Evolutionary conservation across 768 basidiomycete species (phyloP), one percentile per base, ranked within the genome.

Genomic region (Russula brevipes): DNA sequence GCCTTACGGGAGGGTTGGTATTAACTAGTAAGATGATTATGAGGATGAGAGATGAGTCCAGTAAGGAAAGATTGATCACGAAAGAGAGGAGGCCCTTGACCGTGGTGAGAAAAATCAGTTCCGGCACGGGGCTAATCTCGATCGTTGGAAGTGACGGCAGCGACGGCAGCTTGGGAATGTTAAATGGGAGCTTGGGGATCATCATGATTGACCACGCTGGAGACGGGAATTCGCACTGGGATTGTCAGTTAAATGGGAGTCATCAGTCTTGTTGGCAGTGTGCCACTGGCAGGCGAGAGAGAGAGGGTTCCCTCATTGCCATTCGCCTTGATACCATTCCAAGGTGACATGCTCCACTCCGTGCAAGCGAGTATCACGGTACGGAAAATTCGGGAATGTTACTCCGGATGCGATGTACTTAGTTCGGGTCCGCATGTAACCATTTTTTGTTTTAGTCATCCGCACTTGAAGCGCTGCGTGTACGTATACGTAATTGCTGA

Each of bases 21-120:
- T 66, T 50, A 8, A 64, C 46, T 16, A 66, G 57, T 4, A 59
- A 5, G 42, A 64, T 12, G 47, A 66, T 64, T 35, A 42, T 38
- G 46, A 59, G 10, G 55, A 66, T 38, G 38, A 64, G 62, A 57
- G 57, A 51, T 7, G n/a, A 39, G 44, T 66, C 65, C 9, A 66
- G 57, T 57, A 59, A 39, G 39, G 65, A 58, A 38, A 66, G 61
- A 11, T 66, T 50, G 52, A 66, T 55, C 53, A 56, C 47, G 47
- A 64, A 59, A 19, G 57, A 58, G 19, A 66, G 57, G n/a, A 59
- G 3, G 46, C 65, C 62, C 62, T 64, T 58, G 62, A 64, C 53
- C 16, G 65, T 66, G 10, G 47, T 44, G 39, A 64, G 62, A 55
- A 66, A 66, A 8, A 66, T 64, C 16, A 33, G 31, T 24, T 66